phyloP scores from a whole-genome alignment of 768 basidiomycete species.

The Ramaria sp. region DNA sequence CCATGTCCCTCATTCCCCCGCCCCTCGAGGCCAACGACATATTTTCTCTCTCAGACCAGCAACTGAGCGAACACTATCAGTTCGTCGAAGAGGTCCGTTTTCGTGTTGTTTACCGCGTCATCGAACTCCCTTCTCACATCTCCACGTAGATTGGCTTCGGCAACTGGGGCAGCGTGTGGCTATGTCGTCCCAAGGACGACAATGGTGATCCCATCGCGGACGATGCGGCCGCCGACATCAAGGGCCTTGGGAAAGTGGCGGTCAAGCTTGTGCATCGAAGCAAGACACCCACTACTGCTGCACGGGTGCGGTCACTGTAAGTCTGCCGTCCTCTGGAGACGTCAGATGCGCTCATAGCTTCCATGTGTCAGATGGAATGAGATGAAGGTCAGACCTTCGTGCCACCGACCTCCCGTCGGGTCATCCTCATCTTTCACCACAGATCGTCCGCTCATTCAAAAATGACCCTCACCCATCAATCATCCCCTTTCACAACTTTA shows the following conservation, averaged over 20 bases:
- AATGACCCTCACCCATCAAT: constrained; percentile 84
- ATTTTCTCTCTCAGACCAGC: constrained; percentile 66
- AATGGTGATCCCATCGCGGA: constrained; percentile 23
- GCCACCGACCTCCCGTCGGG: not conserved
- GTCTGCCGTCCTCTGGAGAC: constrained; percentile 17
- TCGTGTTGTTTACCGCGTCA: not conserved
- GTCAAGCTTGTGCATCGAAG: constrained; percentile 87
- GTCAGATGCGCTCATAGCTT: not conserved
- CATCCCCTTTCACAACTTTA: constrained; percentile 88
- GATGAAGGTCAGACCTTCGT: constrained; percentile 47
- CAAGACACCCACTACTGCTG: constrained; percentile 73
- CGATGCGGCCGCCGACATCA: constrained; percentile 27
- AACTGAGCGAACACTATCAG: constrained; percentile 55
- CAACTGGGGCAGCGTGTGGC: constrained; percentile 90
- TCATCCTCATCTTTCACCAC: not conserved
- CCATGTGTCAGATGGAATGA: constrained; percentile 74
- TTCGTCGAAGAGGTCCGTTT: constrained; percentile 60
- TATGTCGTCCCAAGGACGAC: constrained; percentile 50
- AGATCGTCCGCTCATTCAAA: constrained; percentile 74
- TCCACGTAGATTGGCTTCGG: constrained; percentile 67
- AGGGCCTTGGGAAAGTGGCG: constrained; percentile 52
- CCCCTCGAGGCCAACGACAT: constrained; percentile 37
- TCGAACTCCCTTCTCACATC: constrained; percentile 10
- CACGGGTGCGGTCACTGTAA: constrained; percentile 80
- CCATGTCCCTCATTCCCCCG: constrained; percentile 20